These are phyloP conservation scores for Naganishia vishniacii DNA, from an alignment of 768 basidiomycete species.

Conservation along the genomic window DNA sequence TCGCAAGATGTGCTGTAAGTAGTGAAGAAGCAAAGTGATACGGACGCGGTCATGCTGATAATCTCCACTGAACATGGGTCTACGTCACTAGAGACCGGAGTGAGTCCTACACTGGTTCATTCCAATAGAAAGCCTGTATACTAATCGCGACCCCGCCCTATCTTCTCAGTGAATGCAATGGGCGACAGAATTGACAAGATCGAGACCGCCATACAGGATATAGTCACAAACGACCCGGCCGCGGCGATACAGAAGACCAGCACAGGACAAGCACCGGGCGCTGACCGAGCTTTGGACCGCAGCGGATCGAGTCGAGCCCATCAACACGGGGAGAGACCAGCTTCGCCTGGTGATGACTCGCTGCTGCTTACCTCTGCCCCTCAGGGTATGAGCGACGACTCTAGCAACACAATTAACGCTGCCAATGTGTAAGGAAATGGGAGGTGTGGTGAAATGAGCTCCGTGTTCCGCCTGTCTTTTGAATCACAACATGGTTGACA, in stretches of 20 bases:
- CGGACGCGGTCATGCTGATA: too few relatives aligned
- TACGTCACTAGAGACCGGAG: constrained; percentile 28
- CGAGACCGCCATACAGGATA: constrained; percentile 84
- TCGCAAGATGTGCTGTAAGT: constrained; percentile 69
- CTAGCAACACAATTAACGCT: neutral
- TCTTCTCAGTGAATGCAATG: constrained; percentile 78
- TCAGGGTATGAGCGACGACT: constrained; percentile 14
- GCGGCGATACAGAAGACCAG: neutral
- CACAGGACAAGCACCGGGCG: neutral
- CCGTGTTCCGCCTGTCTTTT: too few relatives aligned
- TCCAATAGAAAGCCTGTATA: neutral
- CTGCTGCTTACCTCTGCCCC: neutral
- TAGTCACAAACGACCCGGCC: constrained; percentile 65
- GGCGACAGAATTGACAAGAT: constrained; percentile 82
- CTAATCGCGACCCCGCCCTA: constrained; percentile 12
- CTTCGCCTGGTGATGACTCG: neutral
- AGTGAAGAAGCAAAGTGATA: too few relatives aligned
- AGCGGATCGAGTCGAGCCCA: neutral
- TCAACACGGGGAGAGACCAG: neutral
- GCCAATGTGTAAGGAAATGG: neutral
- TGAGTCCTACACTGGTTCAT: constrained; percentile 1
- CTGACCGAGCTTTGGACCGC: too few relatives aligned
- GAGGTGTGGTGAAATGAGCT: too few relatives aligned
- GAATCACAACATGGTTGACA: too few relatives aligned
- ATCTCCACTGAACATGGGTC: too few relatives aligned